Conservation (phyloP, 805 yeast genomes). For the Phaffomyces thermotolerans region DNA sequence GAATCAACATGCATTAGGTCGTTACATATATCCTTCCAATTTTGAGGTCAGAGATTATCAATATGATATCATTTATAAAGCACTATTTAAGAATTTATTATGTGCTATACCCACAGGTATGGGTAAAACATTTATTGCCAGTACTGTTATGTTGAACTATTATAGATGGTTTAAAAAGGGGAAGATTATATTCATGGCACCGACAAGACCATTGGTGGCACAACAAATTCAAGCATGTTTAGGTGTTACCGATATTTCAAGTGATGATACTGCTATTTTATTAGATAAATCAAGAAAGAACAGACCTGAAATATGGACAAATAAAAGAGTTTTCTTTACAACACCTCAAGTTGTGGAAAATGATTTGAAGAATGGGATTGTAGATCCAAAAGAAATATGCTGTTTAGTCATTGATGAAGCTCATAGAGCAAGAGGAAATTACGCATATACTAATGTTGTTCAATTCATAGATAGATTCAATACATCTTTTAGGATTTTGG, state of each 20-base stretch:
- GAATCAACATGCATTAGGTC: slow-evolving; percentile 29
- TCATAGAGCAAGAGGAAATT: slow-evolving; percentile 85
- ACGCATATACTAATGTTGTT: slow-evolving; percentile 83
- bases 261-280: slow-evolving; percentile 70
- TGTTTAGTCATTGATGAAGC: slow-evolving; percentile 92
- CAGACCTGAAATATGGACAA: slow-evolving; percentile 71
- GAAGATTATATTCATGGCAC: slow-evolving; percentile 91
- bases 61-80: slow-evolving; percentile 63
- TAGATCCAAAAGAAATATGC: slow-evolving; percentile 69
- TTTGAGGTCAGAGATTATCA: slow-evolving; percentile 84
- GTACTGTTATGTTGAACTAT: slow-evolving; percentile 87
- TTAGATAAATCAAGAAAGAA: slow-evolving; percentile 51
- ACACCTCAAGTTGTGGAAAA: slow-evolving; percentile 96
- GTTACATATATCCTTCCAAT: slow-evolving; percentile 80
- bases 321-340: slow-evolving; percentile 76
- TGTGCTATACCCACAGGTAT: slow-evolving; percentile 96
- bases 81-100: slow-evolving; percentile 65
- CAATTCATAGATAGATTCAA: slow-evolving; percentile 54
- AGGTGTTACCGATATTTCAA: slow-evolving; percentile 77
- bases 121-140: slow-evolving; percentile 95
- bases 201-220: slow-evolving; percentile 91
- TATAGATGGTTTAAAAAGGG: slow-evolving; percentile 75
- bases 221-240: slow-evolving; percentile 94
- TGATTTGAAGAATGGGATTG: slow-evolving; percentile 66
- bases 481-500: slow-evolving; percentile 66